Evolutionary conservation across 768 basidiomycete species (phyloP), one percentile per base, ranked within the genome.

Genomic region (Agrocybe pediades): DNA sequence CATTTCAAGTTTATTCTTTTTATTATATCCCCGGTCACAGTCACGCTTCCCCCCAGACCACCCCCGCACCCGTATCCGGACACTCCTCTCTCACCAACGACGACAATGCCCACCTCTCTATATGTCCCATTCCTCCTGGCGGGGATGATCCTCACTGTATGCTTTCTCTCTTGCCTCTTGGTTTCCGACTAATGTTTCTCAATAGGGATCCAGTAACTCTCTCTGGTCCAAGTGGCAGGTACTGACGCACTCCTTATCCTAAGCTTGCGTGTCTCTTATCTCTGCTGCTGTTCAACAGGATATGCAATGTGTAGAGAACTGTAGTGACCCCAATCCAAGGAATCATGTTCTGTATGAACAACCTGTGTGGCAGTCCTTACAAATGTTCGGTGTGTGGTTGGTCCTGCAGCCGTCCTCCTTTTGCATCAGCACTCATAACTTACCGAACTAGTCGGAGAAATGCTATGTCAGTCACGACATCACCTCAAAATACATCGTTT

Each of bases 291-390:
- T 49, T 13, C 29, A 21, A 44, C 46, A 90, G 87, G 96, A 98
- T 69, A 96, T 97, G 92, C 93, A 97, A 85, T 98, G 96, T 66
- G 95, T 98, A 41, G 93, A 93, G 79, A 90, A 95, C 70, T 98
- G 96, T 68, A 68, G 69, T 43, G 80, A 86, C 58, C 81, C 81
- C 30, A 75, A 91, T 69, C 81, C 86, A 2, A 56, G 64, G 2
- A 74, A 75, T 29, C 84, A 81, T 50, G 78, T 94, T 45, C 80
- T 92, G 25, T 98, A 90, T 68, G 95, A 98, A 65, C 96, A 98
- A 68, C 95, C 94, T 4, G 92, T 96, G 21, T 90, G 92, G 90
- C 92, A 94, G 71, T 92, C 85, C 13, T 79, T 93, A 36, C 90
- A 92, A 70, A 94, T 92, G 90, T 92, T 92, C 71, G 77, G 89